Percentiles rank a stretch among this genome's conserved stretches.
These are phyloP conservation scores for Gnaphalium uliginosum DNA, from an alignment of 129 eudicot genomes.

Conservation along the genomic window DNA sequence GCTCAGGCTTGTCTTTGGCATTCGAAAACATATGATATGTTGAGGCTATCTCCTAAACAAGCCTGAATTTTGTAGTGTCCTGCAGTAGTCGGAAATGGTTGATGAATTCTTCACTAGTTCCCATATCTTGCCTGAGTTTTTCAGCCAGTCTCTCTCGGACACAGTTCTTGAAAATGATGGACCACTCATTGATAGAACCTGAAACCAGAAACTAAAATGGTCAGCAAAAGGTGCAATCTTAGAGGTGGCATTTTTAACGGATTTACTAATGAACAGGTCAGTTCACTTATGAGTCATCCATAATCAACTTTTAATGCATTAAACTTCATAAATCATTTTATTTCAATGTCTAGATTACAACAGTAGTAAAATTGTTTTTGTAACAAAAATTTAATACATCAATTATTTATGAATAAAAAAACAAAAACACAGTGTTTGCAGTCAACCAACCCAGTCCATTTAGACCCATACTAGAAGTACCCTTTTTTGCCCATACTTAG, in stretches of 20 bases:
- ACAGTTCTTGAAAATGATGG: slow-evolving; percentile 86
- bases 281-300: neutral
- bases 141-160: slow-evolving; percentile 96
- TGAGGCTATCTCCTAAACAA: slow-evolving; percentile 64
- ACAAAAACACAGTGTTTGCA: too few species aligned
- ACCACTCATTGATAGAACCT: slow-evolving; percentile 74
- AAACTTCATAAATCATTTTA: neutral
- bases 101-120: slow-evolving; percentile 83
- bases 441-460: neutral
- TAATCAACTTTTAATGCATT: neutral
- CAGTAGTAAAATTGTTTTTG: too few species aligned
- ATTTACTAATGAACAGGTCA: neutral
- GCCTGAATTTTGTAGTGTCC: slow-evolving; percentile 75
- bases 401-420: too few species aligned
- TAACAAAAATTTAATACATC: too few species aligned
- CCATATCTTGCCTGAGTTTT: slow-evolving; percentile 92
- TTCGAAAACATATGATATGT: slow-evolving; percentile 1
- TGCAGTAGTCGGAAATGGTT: slow-evolving; percentile 63
- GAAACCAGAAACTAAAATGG: slow-evolving; percentile 5
- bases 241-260: neutral
- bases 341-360: too few species aligned
- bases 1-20: neutral
- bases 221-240: slow-evolving; percentile 2
- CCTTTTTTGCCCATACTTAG: neutral
- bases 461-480: neutral